Evolutionary conservation across 805 yeast species (phyloP).

Genomic region (Yarrowia sp.): DNA sequence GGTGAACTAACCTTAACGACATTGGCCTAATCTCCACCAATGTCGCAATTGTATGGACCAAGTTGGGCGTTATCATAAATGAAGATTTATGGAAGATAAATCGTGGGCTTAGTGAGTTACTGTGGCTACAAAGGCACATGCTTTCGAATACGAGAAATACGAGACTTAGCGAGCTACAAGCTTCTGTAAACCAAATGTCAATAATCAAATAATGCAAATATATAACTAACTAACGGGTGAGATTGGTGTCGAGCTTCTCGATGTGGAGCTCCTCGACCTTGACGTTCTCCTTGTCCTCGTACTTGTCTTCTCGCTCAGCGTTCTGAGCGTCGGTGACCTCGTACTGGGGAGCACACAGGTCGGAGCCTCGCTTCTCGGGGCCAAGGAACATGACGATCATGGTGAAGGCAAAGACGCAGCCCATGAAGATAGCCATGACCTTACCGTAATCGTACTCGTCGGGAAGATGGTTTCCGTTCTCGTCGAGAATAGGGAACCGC

Average conservation of each 20-base stretch:
- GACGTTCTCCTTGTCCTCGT: not conserved
- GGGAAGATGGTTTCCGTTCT: conserved; percentile 36
- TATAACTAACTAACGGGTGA: not conserved
- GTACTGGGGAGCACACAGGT: conserved; percentile 29
- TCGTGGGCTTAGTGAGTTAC: too few species aligned
- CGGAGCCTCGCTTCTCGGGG: conserved; percentile 47
- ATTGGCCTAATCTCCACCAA: too few species aligned
- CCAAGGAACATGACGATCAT: conserved; percentile 52
- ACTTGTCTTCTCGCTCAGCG: not conserved
- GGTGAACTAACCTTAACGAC: too few species aligned
- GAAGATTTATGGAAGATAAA: not conserved
- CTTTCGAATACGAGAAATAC: too few species aligned
- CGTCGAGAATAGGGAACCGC: conserved; percentile 51
- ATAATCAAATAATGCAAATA: conserved; percentile 1
- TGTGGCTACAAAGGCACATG: too few species aligned
- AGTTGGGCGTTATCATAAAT: not conserved
- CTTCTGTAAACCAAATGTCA: not conserved
- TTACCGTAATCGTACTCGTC: conserved; percentile 58
- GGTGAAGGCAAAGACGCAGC: conserved; percentile 57
- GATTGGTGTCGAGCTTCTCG: conserved; percentile 4
- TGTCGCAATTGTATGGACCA: too few species aligned
- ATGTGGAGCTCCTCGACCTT: not conserved
- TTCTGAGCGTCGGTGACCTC: conserved; percentile 26
- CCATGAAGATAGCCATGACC: conserved; percentile 69
- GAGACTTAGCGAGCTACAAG: too few species aligned